Conservation (phyloP, 2,329 filamentous ascomycete species). For the Amauroascus niger region DNA sequence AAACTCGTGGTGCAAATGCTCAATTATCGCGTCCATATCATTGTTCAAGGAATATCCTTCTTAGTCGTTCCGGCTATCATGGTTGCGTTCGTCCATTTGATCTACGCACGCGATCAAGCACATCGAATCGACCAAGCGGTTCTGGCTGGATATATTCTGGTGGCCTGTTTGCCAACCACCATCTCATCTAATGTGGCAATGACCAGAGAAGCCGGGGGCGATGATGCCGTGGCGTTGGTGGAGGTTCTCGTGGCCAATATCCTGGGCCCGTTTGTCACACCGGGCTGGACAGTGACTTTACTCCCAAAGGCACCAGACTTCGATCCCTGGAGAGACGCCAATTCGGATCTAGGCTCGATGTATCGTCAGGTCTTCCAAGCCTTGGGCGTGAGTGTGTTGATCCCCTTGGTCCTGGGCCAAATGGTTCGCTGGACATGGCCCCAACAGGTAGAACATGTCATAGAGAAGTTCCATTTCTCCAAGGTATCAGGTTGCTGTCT, state of each 20-base stretch:
- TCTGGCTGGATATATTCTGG: constrained; percentile 57
- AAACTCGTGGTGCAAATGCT: constrained; percentile 53
- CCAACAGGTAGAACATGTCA: constrained; percentile 30
- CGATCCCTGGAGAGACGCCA: constrained; percentile 37
- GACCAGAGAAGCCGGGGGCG: constrained; percentile 59
- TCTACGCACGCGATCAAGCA: constrained; percentile 40
- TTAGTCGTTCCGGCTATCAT: constrained; percentile 55
- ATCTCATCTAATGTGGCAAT: constrained; percentile 66
- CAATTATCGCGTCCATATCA: constrained; percentile 58
- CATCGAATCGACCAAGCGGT: constrained; percentile 51
- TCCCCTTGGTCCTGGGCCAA: constrained; percentile 57
- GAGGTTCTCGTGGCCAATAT: constrained; percentile 63
- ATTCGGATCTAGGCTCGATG: constrained; percentile 49
- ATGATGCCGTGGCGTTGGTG: constrained; percentile 55
- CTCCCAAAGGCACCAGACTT: constrained; percentile 39
- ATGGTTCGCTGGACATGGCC: constrained; percentile 48
- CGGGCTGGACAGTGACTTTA: constrained; percentile 49
- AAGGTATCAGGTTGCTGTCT: constrained; percentile 40
- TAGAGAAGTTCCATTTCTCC: constrained; percentile 46
- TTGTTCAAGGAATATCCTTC: constrained; percentile 60
- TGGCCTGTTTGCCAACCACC: constrained; percentile 61
- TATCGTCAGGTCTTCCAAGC: constrained; percentile 60
- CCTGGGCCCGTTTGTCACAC: constrained; percentile 57
- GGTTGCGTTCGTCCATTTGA: constrained; percentile 46
- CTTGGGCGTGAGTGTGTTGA: constrained; percentile 55